A percentile compares a stretch with the other conserved stretches of the same genome.
phyloP scores from a whole-genome alignment of 225 moss, liverwort and hornwort species.

The Antitrichia curtipendula region DNA sequence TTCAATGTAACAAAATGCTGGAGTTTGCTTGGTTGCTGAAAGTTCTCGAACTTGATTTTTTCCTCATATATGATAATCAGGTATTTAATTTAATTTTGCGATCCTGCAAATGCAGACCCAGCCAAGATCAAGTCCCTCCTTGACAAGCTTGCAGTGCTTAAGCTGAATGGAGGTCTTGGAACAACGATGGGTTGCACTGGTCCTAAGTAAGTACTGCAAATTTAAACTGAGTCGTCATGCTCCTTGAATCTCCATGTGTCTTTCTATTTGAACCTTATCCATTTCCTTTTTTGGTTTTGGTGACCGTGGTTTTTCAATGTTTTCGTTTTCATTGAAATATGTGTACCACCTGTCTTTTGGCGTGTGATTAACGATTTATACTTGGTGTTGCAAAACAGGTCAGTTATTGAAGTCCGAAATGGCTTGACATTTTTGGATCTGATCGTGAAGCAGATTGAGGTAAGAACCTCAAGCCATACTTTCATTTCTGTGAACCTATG shows the following conservation, averaged over 20 bases:
- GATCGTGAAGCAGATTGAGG: constrained; percentile 96
- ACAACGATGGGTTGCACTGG: constrained; percentile 99
- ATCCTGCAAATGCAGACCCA: constrained; percentile 28
- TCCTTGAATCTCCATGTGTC: background rate
- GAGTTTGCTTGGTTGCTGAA: background rate
- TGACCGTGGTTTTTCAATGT: background rate
- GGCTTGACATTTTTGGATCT: constrained; percentile 92
- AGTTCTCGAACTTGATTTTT: background rate
- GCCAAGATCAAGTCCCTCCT: constrained; percentile 61
- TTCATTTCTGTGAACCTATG: background rate
- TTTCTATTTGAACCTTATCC: background rate
- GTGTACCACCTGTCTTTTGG: background rate
- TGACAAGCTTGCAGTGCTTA: constrained; percentile 91
- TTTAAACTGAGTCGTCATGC: background rate
- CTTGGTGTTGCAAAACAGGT: constrained; percentile 30
- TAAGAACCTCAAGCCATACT: background rate
- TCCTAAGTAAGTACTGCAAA: constrained; percentile 50
- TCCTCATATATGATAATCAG: background rate
- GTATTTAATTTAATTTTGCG: background rate
- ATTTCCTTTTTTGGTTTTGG: background rate
- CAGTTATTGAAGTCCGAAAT: constrained; percentile 90
- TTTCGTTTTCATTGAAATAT: background rate
- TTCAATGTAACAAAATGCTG: background rate
- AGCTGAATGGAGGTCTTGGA: constrained; percentile 95
- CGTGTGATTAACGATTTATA: background rate